Conservation (phyloP, 78 protist species). For the Chrysochromulina parva region DNA sequence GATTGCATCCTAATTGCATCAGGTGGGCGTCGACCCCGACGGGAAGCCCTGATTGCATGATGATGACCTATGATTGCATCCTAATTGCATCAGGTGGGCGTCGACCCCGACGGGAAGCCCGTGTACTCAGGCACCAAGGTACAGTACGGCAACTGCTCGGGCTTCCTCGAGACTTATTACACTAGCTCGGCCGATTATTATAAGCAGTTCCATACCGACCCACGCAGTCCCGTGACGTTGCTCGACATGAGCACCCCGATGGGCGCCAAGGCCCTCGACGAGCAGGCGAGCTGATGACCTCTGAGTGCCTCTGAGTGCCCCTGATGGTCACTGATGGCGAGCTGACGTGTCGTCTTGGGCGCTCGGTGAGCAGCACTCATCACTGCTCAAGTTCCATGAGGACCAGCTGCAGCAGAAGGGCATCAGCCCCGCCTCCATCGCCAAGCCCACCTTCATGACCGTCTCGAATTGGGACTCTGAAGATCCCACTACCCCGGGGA, state of each 20-base stretch:
- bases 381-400: neutral
- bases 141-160: neutral
- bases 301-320: no score
- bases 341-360: no score
- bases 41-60: no score
- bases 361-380: neutral
- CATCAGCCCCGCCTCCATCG: neutral
- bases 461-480: no score
- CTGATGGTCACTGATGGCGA: no score
- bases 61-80: no score
- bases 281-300: neutral
- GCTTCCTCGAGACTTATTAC: neutral
- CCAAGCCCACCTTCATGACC: neutral
- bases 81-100: no score
- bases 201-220: no score
- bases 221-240: neutral
- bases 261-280: neutral
- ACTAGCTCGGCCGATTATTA: no score
- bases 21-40: no score
- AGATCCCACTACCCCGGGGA: no score
- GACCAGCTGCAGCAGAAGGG: neutral
- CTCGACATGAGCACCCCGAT: neutral
- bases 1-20: no score
- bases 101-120: neutral
- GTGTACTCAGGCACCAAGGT: neutral